Percentiles rank a stretch among this genome's conserved stretches.
Conservation (phyloP, 129 eudicot genomes). For the Flaveria sonorensis region DNA sequence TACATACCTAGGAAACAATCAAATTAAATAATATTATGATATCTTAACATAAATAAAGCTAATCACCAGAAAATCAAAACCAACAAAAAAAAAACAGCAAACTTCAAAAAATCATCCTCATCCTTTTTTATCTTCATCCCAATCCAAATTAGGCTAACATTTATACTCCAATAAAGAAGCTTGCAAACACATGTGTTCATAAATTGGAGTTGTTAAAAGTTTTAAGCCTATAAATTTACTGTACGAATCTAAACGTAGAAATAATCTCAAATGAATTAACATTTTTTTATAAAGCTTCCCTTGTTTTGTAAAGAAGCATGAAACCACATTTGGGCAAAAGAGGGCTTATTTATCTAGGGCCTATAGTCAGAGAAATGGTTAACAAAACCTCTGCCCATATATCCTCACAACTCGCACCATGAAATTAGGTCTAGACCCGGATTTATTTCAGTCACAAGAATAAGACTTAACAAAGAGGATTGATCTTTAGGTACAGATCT, state of each 20-base stretch:
- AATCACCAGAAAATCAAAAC: too few relatives aligned
- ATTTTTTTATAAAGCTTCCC: not conserved
- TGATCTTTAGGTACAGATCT: not conserved
- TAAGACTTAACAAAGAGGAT: not conserved
- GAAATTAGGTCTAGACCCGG: not conserved
- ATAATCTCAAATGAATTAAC: not conserved
- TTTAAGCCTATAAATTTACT: not conserved
- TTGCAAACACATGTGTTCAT: not conserved
- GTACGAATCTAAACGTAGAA: not conserved
- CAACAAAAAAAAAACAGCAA: too few relatives aligned
- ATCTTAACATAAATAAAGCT: too few relatives aligned
- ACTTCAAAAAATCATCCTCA: too few relatives aligned
- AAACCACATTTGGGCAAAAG: not conserved
- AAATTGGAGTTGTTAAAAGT: not conserved
- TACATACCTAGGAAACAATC: too few relatives aligned
- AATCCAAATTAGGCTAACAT: too few relatives aligned
- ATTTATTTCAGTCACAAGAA: not conserved
- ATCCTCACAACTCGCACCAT: not conserved
- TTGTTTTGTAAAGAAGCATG: not conserved
- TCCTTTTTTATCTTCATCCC: too few relatives aligned
- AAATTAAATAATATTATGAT: too few relatives aligned
- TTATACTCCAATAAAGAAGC: conserved; percentile 39
- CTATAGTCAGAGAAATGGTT: not conserved
- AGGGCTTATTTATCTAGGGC: too few relatives aligned
- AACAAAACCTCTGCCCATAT: too few relatives aligned